Conservation (phyloP, 176 grass and related monocot species). For the Lolium multiflorum region DNA sequence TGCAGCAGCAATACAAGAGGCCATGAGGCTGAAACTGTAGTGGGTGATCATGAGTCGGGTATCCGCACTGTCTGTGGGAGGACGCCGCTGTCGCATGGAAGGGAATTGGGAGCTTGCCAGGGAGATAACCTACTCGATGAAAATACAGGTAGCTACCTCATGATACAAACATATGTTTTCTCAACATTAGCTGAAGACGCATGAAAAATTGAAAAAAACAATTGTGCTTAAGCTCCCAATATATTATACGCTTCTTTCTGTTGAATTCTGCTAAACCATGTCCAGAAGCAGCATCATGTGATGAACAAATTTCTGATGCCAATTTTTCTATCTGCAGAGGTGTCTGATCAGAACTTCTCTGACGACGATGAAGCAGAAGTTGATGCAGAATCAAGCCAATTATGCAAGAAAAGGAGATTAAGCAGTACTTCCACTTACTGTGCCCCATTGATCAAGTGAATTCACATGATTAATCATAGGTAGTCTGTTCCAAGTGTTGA, state of each 20-base stretch:
- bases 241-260: constrained; percentile 9
- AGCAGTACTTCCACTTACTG: constrained; percentile 27
- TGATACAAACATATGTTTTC: background rate
- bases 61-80: constrained; percentile 37
- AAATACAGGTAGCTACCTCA: constrained; percentile 55
- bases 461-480: background rate
- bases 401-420: constrained; percentile 56
- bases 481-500: constrained; percentile 23
- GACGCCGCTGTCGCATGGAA: constrained; percentile 32
- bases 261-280: background rate
- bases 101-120: constrained; percentile 42
- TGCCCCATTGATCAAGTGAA: constrained; percentile 57
- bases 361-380: constrained; percentile 61
- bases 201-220: no score
- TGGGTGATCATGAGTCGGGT: constrained; percentile 43
- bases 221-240: no score
- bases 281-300: background rate
- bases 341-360: constrained; percentile 92
- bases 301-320: constrained; percentile 39
- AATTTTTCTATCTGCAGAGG: constrained; percentile 56
- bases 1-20: constrained; percentile 24
- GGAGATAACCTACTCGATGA: constrained; percentile 33
- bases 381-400: constrained; percentile 51
- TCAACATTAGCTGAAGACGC: background rate
- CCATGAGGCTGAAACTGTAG: constrained; percentile 3